A percentile compares a stretch with the other conserved stretches of the same genome.
Conservation (phyloP, 1,284 basidiomycete species). For the Cystobasidium pallidum region DNA sequence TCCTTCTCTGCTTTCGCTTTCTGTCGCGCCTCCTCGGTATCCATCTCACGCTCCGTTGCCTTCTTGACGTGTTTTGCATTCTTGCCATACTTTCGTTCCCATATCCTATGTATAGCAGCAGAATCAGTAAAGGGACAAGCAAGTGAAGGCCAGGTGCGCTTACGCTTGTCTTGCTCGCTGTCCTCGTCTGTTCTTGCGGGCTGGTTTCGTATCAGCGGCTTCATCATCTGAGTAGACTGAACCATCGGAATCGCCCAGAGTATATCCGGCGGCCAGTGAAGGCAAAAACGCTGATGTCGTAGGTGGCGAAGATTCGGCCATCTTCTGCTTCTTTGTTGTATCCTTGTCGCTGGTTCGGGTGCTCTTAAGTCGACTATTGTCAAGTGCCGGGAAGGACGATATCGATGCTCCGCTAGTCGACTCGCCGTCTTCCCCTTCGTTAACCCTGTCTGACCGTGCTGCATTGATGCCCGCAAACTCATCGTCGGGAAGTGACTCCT, state of each 20-base stretch:
- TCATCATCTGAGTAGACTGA: conserved; percentile 62
- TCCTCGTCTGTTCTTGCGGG: conserved; percentile 84
- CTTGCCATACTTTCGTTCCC: conserved; percentile 94
- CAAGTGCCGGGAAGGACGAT: conserved; percentile 31
- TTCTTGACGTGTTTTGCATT: conserved; percentile 88
- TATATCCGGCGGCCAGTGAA: conserved; percentile 80
- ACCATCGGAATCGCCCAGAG: conserved; percentile 75
- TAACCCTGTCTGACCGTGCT: conserved; percentile 19
- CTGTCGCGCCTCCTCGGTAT: conserved; percentile 46
- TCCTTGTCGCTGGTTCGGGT: conserved; percentile 43
- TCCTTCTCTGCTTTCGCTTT: conserved; percentile 43
- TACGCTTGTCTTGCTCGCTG: conserved; percentile 88
- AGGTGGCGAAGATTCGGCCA: conserved; percentile 45
- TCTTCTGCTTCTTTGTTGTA: conserved; percentile 53
- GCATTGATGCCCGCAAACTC: conserved; percentile 14
- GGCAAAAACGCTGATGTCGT: conserved; percentile 80
- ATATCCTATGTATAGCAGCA: conserved; percentile 67
- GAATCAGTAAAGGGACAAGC: too few relatives aligned
- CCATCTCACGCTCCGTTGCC: conserved; percentile 55
- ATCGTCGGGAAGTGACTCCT: conserved; percentile 57
- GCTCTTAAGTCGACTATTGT: not conserved
- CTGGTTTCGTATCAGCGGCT: conserved; percentile 50
- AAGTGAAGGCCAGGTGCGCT: conserved; percentile 59
- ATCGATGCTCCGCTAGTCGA: conserved; percentile 21
- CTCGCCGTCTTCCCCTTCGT: not conserved